Evolutionary conservation across 202 grass and related monocot species (phyloP), one percentile per base, ranked within the genome.

Genomic region (Setaria viridis): DNA sequence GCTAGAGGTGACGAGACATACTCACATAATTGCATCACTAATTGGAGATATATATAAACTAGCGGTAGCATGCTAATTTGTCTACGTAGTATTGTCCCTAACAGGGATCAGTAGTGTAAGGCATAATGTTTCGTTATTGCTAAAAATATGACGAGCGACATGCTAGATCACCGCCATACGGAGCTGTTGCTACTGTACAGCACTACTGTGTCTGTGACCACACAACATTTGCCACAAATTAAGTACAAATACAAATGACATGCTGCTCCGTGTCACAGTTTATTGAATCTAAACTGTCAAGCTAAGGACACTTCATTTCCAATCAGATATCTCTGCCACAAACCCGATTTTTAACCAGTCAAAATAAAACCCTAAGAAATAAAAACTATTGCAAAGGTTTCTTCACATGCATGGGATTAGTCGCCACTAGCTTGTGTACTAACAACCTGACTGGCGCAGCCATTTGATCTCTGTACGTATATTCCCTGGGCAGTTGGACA

Each of bases 281-380:
- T 42, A 53, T 33, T 70, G 7, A 82, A 77, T 33, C 16, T 56
- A 11, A 65, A 53, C 53, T 54, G 63, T 45, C 50, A 17, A 62
- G 6, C 25, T 25, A 4, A 70, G 6, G 7, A 70, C 11, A 64
- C 47, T 62, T 70, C 55, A 88, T 37, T 62, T 11, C 2, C 47
- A 53, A 45, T 43, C 37, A 45, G 17, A 88, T 67, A 88, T 67
- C 30, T 87, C 48, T 21, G 85, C 33, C 17, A 57, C 21, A 69
- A 11, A 88, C 13, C 19, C 73, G 15, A 67, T 67, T 84, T 74
- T 29, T 25, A 25, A 67, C 15, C n/a, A 0, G 2, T 17, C n/a
- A 80, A 74, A 76, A 60, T 85, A 85, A 62, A 68, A 39, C 0
- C 32, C 17, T 20, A 75, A 56, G 25, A 1, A 5, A 48, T 5